These are phyloP conservation scores for Fusarium pseudoanthophilum DNA, from an alignment of 2,329 filamentous ascomycete species.

Conservation along the genomic window DNA sequence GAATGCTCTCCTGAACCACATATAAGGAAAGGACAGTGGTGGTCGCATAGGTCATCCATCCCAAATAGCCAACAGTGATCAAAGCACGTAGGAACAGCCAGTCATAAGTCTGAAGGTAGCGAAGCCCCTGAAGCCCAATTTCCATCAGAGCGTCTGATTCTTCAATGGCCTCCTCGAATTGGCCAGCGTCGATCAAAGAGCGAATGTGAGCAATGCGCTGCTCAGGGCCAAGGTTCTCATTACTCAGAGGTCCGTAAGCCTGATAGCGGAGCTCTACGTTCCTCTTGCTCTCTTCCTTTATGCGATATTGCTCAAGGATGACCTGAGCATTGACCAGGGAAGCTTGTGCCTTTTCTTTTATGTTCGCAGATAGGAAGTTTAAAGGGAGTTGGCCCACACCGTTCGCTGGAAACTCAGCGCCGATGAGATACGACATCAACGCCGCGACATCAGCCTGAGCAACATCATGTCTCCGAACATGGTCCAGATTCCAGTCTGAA, in stretches of 20 bases:
- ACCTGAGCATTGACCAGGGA: slow-evolving; percentile 84
- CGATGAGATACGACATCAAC: slow-evolving; percentile 92
- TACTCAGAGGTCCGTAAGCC: slow-evolving; percentile 77
- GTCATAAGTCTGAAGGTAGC: slow-evolving; percentile 97
- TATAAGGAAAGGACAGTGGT: slow-evolving; percentile 90
- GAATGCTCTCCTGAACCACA: slow-evolving; percentile 77
- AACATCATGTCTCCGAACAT: slow-evolving; percentile 88
- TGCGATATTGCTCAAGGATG: slow-evolving; percentile 94
- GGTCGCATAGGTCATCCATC: slow-evolving; percentile 93
- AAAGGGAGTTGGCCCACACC: slow-evolving; percentile 94
- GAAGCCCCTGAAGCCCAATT: slow-evolving; percentile 80
- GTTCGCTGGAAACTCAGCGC: slow-evolving; percentile 91
- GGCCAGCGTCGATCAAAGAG: slow-evolving; percentile 71
- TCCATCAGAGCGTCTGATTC: slow-evolving; percentile 81
- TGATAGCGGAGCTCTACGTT: slow-evolving; percentile 79
- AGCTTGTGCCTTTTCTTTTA: slow-evolving; percentile 83
- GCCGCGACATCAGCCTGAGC: slow-evolving; percentile 93
- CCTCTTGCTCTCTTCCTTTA: slow-evolving; percentile 90
- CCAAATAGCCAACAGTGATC: slow-evolving; percentile 89
- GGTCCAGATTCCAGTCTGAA: slow-evolving; percentile 84
- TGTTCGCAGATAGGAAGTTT: slow-evolving; percentile 77
- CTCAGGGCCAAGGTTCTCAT: slow-evolving; percentile 70
- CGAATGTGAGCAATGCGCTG: slow-evolving; percentile 75
- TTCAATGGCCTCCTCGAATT: slow-evolving; percentile 81
- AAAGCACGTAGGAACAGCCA: slow-evolving; percentile 94